Evolutionary conservation across 2,329 filamentous ascomycete species (phyloP).

Genomic region (Arthrobotrys entomopaga): DNA sequence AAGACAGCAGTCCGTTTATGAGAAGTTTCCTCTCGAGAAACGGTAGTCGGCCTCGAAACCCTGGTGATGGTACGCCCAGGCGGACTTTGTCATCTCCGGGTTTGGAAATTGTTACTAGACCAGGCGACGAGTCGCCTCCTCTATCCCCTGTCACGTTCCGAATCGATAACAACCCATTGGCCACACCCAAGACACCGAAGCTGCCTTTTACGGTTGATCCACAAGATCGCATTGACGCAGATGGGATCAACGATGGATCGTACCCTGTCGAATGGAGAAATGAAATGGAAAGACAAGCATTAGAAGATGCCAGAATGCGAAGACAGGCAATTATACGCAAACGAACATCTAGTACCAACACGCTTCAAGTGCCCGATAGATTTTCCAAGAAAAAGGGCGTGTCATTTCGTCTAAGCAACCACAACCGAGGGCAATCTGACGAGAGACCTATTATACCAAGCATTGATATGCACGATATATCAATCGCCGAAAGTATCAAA

Average conservation of each 20-base stretch:
- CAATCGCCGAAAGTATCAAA: slow-evolving; percentile 22
- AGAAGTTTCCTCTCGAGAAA: slow-evolving; percentile 7
- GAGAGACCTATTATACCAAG: slow-evolving; percentile 15
- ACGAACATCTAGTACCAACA: slow-evolving; percentile 3
- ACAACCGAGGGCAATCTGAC: slow-evolving; percentile 21
- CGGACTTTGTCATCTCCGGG: slow-evolving; percentile 37
- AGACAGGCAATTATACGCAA: slow-evolving; percentile 8
- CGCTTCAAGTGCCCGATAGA: slow-evolving; percentile 8
- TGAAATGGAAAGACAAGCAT: slow-evolving; percentile 41
- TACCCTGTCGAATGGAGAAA: slow-evolving; percentile 43
- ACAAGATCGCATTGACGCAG: slow-evolving; percentile 40
- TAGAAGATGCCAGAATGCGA: slow-evolving; percentile 14
- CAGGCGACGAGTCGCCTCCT: slow-evolving; percentile 48
- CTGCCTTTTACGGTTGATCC: slow-evolving; percentile 24
- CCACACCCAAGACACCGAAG: slow-evolving; percentile 26
- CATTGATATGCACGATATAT: slow-evolving; percentile 14
- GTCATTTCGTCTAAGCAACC: slow-evolving; percentile 29
- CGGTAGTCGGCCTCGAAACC: slow-evolving; percentile 5
- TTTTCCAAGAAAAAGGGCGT: slow-evolving; percentile 24
- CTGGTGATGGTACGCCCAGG: slow-evolving; percentile 1
- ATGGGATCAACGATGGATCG: slow-evolving; percentile 31
- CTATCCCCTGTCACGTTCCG: slow-evolving; percentile 47
- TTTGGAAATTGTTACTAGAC: slow-evolving; percentile 38
- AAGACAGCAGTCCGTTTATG: slow-evolving; percentile 17
- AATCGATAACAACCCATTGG: slow-evolving; percentile 40